Conservation (phyloP, 176 grass and related monocot species). For the Typha latifolia region DNA sequence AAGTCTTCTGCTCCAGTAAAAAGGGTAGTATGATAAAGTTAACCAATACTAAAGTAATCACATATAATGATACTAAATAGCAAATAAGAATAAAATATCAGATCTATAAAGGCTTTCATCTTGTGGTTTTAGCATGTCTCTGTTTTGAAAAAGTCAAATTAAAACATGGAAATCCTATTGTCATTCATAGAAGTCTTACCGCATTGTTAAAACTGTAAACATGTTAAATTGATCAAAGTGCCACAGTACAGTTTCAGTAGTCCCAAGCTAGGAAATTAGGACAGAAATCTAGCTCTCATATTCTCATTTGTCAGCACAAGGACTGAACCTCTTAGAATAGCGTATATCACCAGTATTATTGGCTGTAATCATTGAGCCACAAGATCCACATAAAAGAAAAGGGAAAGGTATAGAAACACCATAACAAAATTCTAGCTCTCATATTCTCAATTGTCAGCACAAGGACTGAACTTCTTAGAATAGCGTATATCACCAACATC, state of each 20-base stretch:
- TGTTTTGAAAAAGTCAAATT: too few relatives aligned
- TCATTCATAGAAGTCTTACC: too few relatives aligned
- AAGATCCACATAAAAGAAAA: background rate
- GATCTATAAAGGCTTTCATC: too few relatives aligned
- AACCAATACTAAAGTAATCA: too few relatives aligned
- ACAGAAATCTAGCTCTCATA: background rate
- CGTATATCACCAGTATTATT: conserved; percentile 35
- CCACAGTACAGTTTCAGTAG: too few relatives aligned
- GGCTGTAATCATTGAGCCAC: conserved; percentile 30
- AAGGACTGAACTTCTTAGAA: conserved; percentile 17
- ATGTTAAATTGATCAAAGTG: too few relatives aligned
- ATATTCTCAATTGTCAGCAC: conserved; percentile 1
- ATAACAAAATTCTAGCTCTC: background rate
- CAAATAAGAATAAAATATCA: too few relatives aligned
- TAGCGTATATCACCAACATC: conserved; percentile 46
- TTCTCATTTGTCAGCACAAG: background rate
- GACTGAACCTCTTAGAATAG: conserved; percentile 27
- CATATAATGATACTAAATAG: too few relatives aligned
- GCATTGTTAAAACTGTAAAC: background rate
- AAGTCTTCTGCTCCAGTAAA: too few relatives aligned
- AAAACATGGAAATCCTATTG: too few relatives aligned
- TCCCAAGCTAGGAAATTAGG: background rate
- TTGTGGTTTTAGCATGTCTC: too few relatives aligned
- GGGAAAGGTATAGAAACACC: background rate
- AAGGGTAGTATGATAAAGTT: too few relatives aligned